These are phyloP conservation scores for Biscutella laevigata DNA, from an alignment of 441 rosid species.

Conservation along the genomic window DNA sequence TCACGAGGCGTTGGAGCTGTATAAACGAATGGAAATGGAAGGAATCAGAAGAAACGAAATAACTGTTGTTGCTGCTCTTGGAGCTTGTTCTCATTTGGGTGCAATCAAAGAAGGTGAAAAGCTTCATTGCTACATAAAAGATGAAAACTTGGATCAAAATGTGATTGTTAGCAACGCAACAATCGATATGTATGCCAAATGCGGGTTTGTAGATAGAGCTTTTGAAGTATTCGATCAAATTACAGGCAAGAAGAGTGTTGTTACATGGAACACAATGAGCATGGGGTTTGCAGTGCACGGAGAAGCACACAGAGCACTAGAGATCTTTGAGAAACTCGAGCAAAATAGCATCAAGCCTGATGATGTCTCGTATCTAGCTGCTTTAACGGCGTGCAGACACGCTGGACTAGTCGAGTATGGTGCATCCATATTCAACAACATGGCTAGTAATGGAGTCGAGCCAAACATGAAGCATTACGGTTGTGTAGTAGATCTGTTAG, in stretches of 20 bases:
- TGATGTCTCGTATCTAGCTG: slow-evolving; percentile 56
- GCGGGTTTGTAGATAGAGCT: slow-evolving; percentile 37
- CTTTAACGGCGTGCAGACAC: slow-evolving; percentile 67
- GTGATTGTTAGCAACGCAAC: slow-evolving; percentile 35
- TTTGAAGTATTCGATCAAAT: slow-evolving; percentile 33
- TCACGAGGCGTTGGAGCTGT: slow-evolving; percentile 50
- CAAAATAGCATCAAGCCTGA: slow-evolving; percentile 37
- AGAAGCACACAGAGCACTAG: slow-evolving; percentile 49
- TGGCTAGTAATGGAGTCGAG: slow-evolving; percentile 36
- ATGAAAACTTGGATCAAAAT: slow-evolving; percentile 39
- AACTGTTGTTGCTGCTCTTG: slow-evolving; percentile 63
- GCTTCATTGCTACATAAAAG: slow-evolving; percentile 37
- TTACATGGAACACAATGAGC: slow-evolving; percentile 87
- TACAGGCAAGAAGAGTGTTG: slow-evolving; percentile 36
- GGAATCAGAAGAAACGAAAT: slow-evolving; percentile 52
- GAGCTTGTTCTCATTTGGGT: slow-evolving; percentile 75
- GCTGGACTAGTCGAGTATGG: slow-evolving; percentile 78
- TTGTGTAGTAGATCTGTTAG: slow-evolving; percentile 47
- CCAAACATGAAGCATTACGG: slow-evolving; percentile 53
- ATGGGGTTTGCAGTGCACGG: slow-evolving; percentile 83
- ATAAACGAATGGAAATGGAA: slow-evolving; percentile 43
- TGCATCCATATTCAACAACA: slow-evolving; percentile 40
- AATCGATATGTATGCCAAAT: slow-evolving; percentile 54
- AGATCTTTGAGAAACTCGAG: slow-evolving; percentile 49
- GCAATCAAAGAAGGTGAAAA: slow-evolving; percentile 53